Conservation (phyloP, 225 moss, liverwort and hornwort genomes). For the Ulota crispa region DNA sequence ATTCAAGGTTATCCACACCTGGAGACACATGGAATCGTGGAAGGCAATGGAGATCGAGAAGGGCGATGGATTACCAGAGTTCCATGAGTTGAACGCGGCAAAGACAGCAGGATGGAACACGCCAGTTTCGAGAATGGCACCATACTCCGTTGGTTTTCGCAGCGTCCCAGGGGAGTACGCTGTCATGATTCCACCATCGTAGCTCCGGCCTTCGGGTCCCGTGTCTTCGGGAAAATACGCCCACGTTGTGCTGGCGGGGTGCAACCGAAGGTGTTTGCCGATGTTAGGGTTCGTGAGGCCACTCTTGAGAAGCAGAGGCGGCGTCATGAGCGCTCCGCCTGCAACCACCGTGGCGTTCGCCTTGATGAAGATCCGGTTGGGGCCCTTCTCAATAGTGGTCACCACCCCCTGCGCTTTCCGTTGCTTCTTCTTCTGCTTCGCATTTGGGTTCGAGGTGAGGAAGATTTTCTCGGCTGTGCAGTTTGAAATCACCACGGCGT, state of each 20-base stretch:
- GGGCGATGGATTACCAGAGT: slow-evolving; percentile 41
- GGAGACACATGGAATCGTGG: neutral
- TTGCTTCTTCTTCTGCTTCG: slow-evolving; percentile 28
- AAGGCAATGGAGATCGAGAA: neutral
- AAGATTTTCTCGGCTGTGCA: slow-evolving; percentile 51
- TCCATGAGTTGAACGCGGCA: slow-evolving; percentile 57
- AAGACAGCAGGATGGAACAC: slow-evolving; percentile 59
- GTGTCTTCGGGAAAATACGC: slow-evolving; percentile 69
- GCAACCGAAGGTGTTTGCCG: slow-evolving; percentile 67
- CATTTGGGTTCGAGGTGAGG: slow-evolving; percentile 14
- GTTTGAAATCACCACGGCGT: slow-evolving; percentile 61
- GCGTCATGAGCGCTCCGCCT: slow-evolving; percentile 75
- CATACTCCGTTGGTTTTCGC: slow-evolving; percentile 56
- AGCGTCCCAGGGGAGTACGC: slow-evolving; percentile 43
- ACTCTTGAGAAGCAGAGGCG: slow-evolving; percentile 63
- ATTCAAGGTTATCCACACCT: neutral
- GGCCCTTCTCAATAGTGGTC: slow-evolving; percentile 31
- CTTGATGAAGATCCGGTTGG: slow-evolving; percentile 47
- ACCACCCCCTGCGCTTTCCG: slow-evolving; percentile 59
- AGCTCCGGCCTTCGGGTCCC: slow-evolving; percentile 49
- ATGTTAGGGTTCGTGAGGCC: slow-evolving; percentile 71
- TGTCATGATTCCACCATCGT: slow-evolving; percentile 80
- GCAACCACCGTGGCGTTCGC: slow-evolving; percentile 66
- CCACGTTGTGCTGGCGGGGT: slow-evolving; percentile 46
- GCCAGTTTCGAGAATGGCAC: slow-evolving; percentile 66